Conservation (phyloP, 805 yeast genomes). For the Hyphopichia homilentoma region DNA sequence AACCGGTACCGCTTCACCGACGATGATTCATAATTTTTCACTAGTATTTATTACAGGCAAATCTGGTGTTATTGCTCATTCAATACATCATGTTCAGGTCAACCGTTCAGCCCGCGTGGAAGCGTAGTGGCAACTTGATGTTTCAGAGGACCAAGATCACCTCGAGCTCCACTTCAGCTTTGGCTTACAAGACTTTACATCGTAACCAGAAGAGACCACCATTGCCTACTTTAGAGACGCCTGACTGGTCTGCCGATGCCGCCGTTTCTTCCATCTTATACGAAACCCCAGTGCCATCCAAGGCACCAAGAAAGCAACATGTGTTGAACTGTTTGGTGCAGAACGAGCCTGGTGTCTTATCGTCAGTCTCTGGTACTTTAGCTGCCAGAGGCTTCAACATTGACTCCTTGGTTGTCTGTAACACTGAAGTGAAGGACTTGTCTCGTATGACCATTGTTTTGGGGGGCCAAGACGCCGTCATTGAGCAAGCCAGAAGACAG, state of each 20-base stretch:
- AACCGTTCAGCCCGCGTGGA: background rate
- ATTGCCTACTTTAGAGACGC: slow-evolving; percentile 88
- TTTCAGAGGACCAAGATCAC: slow-evolving; percentile 14
- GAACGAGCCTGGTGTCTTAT: slow-evolving; percentile 97
- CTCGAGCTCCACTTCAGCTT: slow-evolving; percentile 81
- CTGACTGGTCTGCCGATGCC: slow-evolving; percentile 92
- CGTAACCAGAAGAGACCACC: slow-evolving; percentile 85
- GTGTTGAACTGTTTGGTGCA: slow-evolving; percentile 95
- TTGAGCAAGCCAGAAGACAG: slow-evolving; percentile 97
- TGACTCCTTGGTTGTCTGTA: slow-evolving; percentile 94
- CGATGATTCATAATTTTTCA: background rate
- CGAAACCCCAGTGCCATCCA: slow-evolving; percentile 74
- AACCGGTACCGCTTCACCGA: background rate
- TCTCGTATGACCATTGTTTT: slow-evolving; percentile 96
- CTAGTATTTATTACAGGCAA: background rate
- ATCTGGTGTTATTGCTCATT: too few relatives aligned
- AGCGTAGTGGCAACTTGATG: background rate
- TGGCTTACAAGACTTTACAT: slow-evolving; percentile 90
- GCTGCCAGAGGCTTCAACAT: slow-evolving; percentile 99
- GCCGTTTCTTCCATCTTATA: slow-evolving; percentile 94
- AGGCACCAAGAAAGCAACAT: slow-evolving; percentile 71
- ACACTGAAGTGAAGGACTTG: slow-evolving; percentile 91
- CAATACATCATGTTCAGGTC: background rate
- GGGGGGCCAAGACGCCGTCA: slow-evolving; percentile 91
- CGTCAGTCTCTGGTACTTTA: slow-evolving; percentile 88